Evolutionary conservation across 352 stramenopile genomes (phyloP), one percentile per base, ranked within the genome.

Genomic region (Pythium phragmiticola): DNA sequence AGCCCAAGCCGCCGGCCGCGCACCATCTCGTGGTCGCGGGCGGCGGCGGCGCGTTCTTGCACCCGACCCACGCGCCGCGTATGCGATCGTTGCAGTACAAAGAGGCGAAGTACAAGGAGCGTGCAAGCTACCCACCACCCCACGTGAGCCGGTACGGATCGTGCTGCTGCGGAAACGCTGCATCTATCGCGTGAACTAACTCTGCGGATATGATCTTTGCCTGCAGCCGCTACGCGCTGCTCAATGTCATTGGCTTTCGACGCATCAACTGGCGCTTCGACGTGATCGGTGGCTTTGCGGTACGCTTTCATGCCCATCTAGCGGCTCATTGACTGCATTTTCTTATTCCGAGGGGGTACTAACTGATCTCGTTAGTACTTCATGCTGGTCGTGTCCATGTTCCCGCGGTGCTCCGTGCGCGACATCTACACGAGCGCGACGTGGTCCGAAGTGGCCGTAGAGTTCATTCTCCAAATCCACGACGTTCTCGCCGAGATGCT

Each of bases 201-300:
- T 21, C 3, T 1, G 49, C 30, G 14, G 5, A 30, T 21, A 39
- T 50, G 43, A 14, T 14, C 28, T n/a, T 33, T 39, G 37, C 41
- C 45, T 33, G 1, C 68, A 95, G 84, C 66, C 87, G 85, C 42
- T 94, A 94, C 36, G 78, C 87, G 12, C 53, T 95, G 39, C 65
- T 95, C 30, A 95, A 94, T 47, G 84, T 94, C 14, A 82, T 95
- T 55, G 87, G 86, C 45, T 98, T 98, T 73, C 89, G 91, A 2
- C 92, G 89, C 51, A 89, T 96, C 57, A 97, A 97, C 66, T 98
- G 93, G 93, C 78, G 90, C 23, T 96, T 98, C 48, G 93, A 98
- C 77, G 82, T 97, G 49, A 78, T 98, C 21, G 92, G 91, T 30
- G 88, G 88, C 53, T 66, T 96, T 57, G 82, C 77, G 67, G 87